These are phyloP conservation scores for Syzygium oleosum DNA, from an alignment of 345 rosid species.

Conservation along the genomic window DNA sequence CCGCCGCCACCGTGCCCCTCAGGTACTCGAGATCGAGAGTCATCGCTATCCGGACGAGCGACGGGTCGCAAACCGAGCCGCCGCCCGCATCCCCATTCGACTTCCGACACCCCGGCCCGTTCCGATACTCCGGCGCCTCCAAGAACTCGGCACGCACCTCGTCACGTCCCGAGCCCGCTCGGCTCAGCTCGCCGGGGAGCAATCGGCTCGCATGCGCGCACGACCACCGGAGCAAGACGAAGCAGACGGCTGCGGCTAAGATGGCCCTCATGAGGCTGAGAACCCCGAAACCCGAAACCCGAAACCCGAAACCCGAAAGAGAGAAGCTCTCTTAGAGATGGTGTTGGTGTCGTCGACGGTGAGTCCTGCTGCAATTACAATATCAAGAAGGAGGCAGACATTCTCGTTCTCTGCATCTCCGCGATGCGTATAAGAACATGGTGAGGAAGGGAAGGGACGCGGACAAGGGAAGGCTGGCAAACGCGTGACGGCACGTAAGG, in stretches of 20 bases:
- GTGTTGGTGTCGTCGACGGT: too few relatives aligned
- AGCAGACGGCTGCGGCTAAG: neutral
- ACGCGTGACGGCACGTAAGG: neutral
- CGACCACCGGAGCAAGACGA: neutral
- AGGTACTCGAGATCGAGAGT: conserved; percentile 66
- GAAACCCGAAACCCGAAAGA: neutral
- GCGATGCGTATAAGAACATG: neutral
- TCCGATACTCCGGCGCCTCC: conserved; percentile 62
- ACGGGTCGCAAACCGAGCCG: conserved; percentile 25
- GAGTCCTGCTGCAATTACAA: neutral
- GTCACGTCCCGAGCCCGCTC: neutral
- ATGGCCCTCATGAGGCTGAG: neutral
- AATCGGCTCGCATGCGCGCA: neutral
- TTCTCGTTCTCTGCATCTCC: neutral
- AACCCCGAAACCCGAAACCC: neutral
- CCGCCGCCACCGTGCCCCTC: conserved; percentile 68
- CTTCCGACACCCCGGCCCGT: conserved; percentile 26
- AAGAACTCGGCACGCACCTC: conserved; percentile 6
- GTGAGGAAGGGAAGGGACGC: neutral
- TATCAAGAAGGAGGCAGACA: neutral
- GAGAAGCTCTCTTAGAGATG: neutral
- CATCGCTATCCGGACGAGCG: conserved; percentile 61
- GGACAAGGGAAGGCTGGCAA: neutral
- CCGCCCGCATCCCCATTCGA: neutral
- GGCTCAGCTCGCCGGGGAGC: neutral